Conservation (phyloP, 1,284 basidiomycete species). For the Ceratobasidium sp. region DNA sequence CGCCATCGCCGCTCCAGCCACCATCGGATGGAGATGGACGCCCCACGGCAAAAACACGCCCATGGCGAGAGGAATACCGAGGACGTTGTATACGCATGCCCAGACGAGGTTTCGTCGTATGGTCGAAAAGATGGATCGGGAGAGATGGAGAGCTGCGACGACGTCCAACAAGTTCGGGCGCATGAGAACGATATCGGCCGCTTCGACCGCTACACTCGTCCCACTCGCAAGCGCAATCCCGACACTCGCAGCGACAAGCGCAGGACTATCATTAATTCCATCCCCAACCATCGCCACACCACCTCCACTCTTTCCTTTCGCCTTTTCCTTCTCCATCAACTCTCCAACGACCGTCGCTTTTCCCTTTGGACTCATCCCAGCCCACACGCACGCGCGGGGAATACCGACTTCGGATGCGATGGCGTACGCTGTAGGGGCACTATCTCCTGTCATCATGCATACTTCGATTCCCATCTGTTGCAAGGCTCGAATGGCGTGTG, state of each 20-base stretch:
- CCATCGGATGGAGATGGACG: conserved; percentile 96
- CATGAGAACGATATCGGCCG: conserved; percentile 98
- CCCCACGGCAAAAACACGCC: conserved; percentile 94
- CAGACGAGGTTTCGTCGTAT: conserved; percentile 92
- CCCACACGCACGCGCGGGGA: conserved; percentile 81
- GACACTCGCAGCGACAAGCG: conserved; percentile 92
- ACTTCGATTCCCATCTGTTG: conserved; percentile 90
- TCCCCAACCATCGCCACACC: conserved; percentile 98
- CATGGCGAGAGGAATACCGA: conserved; percentile 99
- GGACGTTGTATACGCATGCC: conserved; percentile 93
- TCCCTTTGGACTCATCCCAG: conserved; percentile 91
- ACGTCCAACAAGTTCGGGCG: conserved; percentile 96
- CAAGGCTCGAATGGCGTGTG: conserved; percentile 82
- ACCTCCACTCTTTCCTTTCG: conserved; percentile 53
- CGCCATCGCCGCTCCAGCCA: conserved; percentile 98
- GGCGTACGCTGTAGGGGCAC: conserved; percentile 82
- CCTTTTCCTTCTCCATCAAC: conserved; percentile 74
- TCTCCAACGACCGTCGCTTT: conserved; percentile 87
- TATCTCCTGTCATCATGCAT: conserved; percentile 92
- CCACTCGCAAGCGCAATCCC: conserved; percentile 97
- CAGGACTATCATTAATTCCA: conserved; percentile 98
- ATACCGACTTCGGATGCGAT: conserved; percentile 91
- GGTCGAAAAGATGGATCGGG: conserved; percentile 88
- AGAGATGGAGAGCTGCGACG: conserved; percentile 93
- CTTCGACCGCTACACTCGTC: conserved; percentile 97